Evolutionary conservation across 192 early-diverging fungal genomes (phyloP), one percentile per base, ranked within the genome.

Genomic region (Rhizophlyctis rosea): DNA sequence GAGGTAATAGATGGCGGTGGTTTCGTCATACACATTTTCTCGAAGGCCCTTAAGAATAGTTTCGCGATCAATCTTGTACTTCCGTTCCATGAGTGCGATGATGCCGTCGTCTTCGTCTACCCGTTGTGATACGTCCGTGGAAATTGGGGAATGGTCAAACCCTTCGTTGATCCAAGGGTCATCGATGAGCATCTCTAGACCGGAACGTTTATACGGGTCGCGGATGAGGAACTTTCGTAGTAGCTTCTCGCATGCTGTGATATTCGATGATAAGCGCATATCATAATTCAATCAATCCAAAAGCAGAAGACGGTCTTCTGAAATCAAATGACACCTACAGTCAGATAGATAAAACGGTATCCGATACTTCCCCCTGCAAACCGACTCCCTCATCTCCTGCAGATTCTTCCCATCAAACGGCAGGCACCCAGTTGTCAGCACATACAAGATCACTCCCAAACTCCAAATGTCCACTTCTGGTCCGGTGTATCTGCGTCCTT

Each of bases 361-460:
- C 39, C 81, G 68, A 59, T 86, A 86, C 57, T 83, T 86, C 25
- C 84, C 84, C 27, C 84, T 63, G 57, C 81, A 83, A 16, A 86
- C 81, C 4, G 73, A 74, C 57, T 86, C 81, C 11, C 81, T 21
- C 81, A 83, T 81, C 54, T 83, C 79, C 61, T 79, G 80, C 44
- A 99, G 88, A 64, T 97, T 93, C 70, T 99, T 94, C 64, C 95
- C 97, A 64, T 99, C 97, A 67, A 99, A 99, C 0, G 97, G 97
- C 31, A 98, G 81, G 47, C 92, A 86, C 5, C 96, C 96, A 52
- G 90, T 93, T 25, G 94, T 85, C 81, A 98, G 86, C 29, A 96
- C 96, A 67, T 95, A 98, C 24, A 98, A 76, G 68, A 98, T 94
- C 9, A 97, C 91, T 25, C 96, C 96, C 70, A 92, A 89, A 76